Evolutionary conservation across 306 rosid species (phyloP).

Genomic region (Lagenaria siceraria): DNA sequence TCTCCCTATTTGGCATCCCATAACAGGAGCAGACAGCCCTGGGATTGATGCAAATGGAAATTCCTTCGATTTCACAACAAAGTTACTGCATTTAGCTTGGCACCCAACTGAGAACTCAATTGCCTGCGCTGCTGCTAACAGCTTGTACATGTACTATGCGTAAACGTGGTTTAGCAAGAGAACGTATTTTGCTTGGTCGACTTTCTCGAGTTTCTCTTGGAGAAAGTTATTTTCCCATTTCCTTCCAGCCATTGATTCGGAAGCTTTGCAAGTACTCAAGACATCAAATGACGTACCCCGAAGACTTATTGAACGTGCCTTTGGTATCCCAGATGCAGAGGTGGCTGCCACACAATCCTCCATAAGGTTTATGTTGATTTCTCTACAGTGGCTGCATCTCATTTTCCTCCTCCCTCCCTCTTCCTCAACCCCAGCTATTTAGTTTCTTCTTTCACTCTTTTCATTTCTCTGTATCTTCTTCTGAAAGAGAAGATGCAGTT

Average conservation of each 20-base stretch:
- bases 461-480: conserved; percentile 4
- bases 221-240: conserved; percentile 11
- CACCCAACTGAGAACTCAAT: conserved; percentile 56
- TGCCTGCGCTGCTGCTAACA: conserved; percentile 69
- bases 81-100: conserved; percentile 67
- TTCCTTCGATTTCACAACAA: conserved; percentile 44
- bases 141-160: conserved; percentile 60
- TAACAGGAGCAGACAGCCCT: conserved; percentile 35
- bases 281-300: not conserved
- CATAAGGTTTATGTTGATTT: not conserved
- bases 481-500: conserved; percentile 6
- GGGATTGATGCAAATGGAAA: conserved; percentile 48
- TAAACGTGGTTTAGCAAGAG: conserved; percentile 21
- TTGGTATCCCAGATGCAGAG: not conserved
- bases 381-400: conserved; percentile 9
- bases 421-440: not conserved
- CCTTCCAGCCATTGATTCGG: conserved; percentile 3
- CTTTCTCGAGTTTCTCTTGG: conserved; percentile 1
- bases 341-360: conserved; percentile 5
- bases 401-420: not conserved
- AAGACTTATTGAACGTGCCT: not conserved
- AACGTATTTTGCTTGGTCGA: not conserved
- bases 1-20: not conserved
- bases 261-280: conserved; percentile 1
- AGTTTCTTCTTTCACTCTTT: conserved; percentile 10